Percentiles rank a stretch among this genome's conserved stretches.
Evolutionary conservation across 495 filamentous ascomycete species (phyloP).

Genomic region (Penicillium steckii): DNA sequence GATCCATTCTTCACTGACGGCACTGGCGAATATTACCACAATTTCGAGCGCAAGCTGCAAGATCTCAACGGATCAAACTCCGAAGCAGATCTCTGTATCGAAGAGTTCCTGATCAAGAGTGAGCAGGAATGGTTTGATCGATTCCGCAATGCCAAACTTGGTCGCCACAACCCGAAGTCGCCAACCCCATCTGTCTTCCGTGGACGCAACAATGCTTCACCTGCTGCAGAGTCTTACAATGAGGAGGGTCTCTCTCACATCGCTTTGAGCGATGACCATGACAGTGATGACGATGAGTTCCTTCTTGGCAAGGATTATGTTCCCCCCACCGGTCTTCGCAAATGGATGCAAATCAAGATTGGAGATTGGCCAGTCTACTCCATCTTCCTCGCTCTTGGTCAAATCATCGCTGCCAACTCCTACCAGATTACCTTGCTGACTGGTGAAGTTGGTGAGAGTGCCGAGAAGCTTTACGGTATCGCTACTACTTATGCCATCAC

Average conservation of each 20-base stretch:
- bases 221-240: slow-evolving; percentile 33
- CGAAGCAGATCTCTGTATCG: slow-evolving; percentile 60
- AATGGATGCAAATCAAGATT: slow-evolving; percentile 46
- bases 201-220: slow-evolving; percentile 29
- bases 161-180: slow-evolving; percentile 42
- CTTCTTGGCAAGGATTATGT: slow-evolving; percentile 64
- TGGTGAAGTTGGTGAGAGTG: slow-evolving; percentile 60
- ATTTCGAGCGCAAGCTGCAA: slow-evolving; percentile 58
- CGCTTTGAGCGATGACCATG: slow-evolving; percentile 25
- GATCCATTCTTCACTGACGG: slow-evolving; percentile 71
- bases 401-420: slow-evolving; percentile 68
- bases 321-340: slow-evolving; percentile 63
- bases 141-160: slow-evolving; percentile 57
- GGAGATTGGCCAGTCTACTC: slow-evolving; percentile 74
- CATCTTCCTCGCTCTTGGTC: slow-evolving; percentile 61
- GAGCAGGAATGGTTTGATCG: slow-evolving; percentile 69
- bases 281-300: slow-evolving; percentile 51
- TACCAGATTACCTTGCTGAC: slow-evolving; percentile 71
- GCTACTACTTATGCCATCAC: slow-evolving; percentile 63
- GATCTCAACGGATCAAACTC: slow-evolving; percentile 58
- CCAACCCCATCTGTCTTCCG: slow-evolving; percentile 46
- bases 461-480: slow-evolving; percentile 64
- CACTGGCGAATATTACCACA: slow-evolving; percentile 58
- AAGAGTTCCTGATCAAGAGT: slow-evolving; percentile 63
- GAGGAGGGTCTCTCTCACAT: slow-evolving; percentile 30